Percentiles rank a stretch among this genome's conserved stretches.
phyloP scores from a whole-genome alignment of 164 flowering plant genomes.

The Magnolia changhungtana region DNA sequence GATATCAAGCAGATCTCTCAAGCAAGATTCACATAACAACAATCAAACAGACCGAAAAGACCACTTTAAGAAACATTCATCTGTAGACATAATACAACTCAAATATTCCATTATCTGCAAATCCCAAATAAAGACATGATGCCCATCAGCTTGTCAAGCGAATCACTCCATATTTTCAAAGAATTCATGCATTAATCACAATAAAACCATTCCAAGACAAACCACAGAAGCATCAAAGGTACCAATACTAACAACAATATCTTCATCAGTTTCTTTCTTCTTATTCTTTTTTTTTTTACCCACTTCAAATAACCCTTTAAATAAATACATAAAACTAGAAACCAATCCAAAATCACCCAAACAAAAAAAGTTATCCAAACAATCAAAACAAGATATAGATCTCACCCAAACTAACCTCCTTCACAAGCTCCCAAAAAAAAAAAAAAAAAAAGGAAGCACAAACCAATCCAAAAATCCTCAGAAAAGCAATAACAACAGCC shows the following conservation, averaged over 20 bases:
- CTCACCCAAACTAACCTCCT: background rate
- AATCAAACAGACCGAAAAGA: background rate
- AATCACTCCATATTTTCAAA: background rate
- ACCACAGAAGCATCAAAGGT: background rate
- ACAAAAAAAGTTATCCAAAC: background rate
- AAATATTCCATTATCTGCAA: background rate
- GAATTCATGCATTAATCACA: background rate
- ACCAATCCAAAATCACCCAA: background rate
- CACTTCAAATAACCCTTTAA: no score
- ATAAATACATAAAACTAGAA: no score
- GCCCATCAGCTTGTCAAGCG: background rate
- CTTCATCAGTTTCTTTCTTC: no score
- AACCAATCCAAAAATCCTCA: slow-evolving; percentile 2
- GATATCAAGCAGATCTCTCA: background rate
- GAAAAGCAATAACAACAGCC: background rate
- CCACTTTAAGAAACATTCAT: background rate
- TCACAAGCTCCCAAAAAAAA: background rate
- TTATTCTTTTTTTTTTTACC: no score
- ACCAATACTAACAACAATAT: background rate
- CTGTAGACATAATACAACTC: background rate
- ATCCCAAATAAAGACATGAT: background rate
- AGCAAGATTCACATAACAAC: background rate
- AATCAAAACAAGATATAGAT: background rate
- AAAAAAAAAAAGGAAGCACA: background rate
- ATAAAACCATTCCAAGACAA: background rate